A percentile compares a stretch with the other conserved stretches of the same genome.
Evolutionary conservation across 1,139 yeast genomes (phyloP).

Genomic region (Lodderomyces orthopsilosis): DNA sequence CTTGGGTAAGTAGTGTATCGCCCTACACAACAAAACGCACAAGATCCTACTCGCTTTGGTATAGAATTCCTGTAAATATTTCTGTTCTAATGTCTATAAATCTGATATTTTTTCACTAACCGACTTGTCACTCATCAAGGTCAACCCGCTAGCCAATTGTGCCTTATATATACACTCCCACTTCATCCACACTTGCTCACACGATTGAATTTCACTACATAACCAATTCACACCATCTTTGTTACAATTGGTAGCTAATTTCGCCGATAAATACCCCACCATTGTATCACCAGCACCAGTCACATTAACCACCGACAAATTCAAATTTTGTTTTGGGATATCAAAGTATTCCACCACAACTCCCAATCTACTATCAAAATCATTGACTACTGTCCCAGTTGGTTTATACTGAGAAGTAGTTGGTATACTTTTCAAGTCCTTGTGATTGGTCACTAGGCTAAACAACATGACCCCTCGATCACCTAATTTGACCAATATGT

Average conservation of each 20-base stretch:
- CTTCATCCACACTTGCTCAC: slow-evolving; percentile 31
- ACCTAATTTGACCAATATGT: slow-evolving; percentile 66
- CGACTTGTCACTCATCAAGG: slow-evolving; percentile 34
- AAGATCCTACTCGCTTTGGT: not conserved
- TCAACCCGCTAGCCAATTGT: slow-evolving; percentile 54
- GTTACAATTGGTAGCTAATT: slow-evolving; percentile 10
- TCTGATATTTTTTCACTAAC: slow-evolving; percentile 12
- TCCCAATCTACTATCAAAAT: slow-evolving; percentile 19
- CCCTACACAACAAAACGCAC: not conserved
- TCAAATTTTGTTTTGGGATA: slow-evolving; percentile 36
- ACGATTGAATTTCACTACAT: slow-evolving; percentile 19
- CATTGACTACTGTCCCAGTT: slow-evolving; percentile 14
- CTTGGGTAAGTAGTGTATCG: too few relatives aligned
- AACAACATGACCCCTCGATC: slow-evolving; percentile 57
- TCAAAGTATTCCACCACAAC: slow-evolving; percentile 64
- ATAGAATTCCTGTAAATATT: too few relatives aligned
- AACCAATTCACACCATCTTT: slow-evolving; percentile 21
- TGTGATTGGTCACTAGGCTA: slow-evolving; percentile 23
- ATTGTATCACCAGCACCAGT: slow-evolving; percentile 79
- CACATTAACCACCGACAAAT: slow-evolving; percentile 44
- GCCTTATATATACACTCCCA: slow-evolving; percentile 43
- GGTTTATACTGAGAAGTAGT: slow-evolving; percentile 34
- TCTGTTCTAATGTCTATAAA: too few relatives aligned
- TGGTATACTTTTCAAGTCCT: slow-evolving; percentile 35
- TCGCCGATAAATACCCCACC: slow-evolving; percentile 46